phyloP scores from a whole-genome alignment of 257 asterid genomes.

The Plantago major region DNA sequence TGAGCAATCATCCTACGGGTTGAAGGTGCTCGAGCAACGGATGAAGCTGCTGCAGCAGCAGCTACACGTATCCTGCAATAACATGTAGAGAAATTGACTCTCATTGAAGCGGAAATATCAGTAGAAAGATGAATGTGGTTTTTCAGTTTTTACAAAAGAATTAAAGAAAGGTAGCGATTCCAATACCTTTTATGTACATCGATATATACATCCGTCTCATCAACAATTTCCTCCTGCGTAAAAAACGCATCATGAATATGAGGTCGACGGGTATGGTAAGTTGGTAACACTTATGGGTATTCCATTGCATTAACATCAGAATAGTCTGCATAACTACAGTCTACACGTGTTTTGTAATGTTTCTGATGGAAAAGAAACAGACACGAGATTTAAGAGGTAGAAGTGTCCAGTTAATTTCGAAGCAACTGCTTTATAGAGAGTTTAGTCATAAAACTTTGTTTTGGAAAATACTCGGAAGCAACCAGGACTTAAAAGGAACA shows the following conservation, averaged over 20 bases:
- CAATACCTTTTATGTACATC: conserved; percentile 91
- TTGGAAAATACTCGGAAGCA: too few species aligned
- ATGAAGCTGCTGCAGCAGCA: conserved; percentile 95
- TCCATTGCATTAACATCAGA: too few species aligned
- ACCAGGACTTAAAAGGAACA: too few species aligned
- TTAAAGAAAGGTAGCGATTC: conserved; percentile 4
- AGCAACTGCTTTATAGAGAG: too few species aligned
- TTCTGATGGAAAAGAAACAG: too few species aligned
- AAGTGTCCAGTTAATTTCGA: too few species aligned
- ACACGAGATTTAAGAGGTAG: too few species aligned
- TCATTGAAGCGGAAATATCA: not conserved
- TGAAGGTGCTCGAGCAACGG: conserved; percentile 82
- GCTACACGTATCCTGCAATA: conserved; percentile 82
- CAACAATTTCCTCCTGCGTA: conserved; percentile 94
- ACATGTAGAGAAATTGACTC: conserved; percentile 13
- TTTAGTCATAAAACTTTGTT: too few species aligned
- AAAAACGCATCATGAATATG: conserved; percentile 13
- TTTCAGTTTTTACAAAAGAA: not conserved
- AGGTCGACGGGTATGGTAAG: not conserved
- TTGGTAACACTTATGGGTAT: too few species aligned
- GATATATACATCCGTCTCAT: conserved; percentile 86
- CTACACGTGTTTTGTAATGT: too few species aligned
- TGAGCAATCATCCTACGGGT: conserved; percentile 36
- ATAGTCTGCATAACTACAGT: too few species aligned
- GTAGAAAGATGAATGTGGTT: not conserved